These are phyloP conservation scores for Chlorella sp. DNA, from an alignment of 139 green algal genomes.

Conservation along the genomic window DNA sequence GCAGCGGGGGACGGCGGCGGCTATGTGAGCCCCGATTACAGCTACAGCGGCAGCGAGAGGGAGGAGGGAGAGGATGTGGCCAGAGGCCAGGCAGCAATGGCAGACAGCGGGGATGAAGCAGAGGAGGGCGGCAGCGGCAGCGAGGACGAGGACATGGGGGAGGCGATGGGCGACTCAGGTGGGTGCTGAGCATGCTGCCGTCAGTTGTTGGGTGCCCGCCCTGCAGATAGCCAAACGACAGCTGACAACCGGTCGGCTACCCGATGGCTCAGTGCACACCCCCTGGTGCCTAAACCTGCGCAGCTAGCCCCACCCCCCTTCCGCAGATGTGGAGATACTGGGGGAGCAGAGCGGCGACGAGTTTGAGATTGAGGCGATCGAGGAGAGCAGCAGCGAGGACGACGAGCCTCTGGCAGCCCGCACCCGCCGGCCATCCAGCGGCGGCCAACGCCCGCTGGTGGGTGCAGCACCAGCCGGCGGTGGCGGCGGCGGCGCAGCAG, in stretches of 20 bases:
- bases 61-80: neutral
- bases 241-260: too few species aligned
- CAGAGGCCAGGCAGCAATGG: neutral
- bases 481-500: neutral
- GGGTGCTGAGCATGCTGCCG: too few species aligned
- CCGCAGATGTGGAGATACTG: slow-evolving; percentile 3
- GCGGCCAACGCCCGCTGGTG: neutral
- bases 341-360: neutral
- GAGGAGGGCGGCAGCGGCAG: neutral
- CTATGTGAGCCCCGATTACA: slow-evolving; percentile 25
- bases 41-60: slow-evolving; percentile 13
- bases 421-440: neutral
- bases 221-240: too few species aligned
- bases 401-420: neutral
- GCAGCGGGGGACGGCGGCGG: neutral
- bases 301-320: neutral
- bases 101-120: neutral
- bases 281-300: too few species aligned
- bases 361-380: slow-evolving; percentile 13
- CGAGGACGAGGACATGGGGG: neutral
- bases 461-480: neutral
- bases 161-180: slow-evolving; percentile 2
- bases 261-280: too few species aligned
- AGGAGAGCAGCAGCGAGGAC: slow-evolving; percentile 24
- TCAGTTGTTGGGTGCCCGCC: too few species aligned